Evolutionary conservation across 2,329 filamentous ascomycete species (phyloP).

Genomic region (Tetracladium maxilliforme): DNA sequence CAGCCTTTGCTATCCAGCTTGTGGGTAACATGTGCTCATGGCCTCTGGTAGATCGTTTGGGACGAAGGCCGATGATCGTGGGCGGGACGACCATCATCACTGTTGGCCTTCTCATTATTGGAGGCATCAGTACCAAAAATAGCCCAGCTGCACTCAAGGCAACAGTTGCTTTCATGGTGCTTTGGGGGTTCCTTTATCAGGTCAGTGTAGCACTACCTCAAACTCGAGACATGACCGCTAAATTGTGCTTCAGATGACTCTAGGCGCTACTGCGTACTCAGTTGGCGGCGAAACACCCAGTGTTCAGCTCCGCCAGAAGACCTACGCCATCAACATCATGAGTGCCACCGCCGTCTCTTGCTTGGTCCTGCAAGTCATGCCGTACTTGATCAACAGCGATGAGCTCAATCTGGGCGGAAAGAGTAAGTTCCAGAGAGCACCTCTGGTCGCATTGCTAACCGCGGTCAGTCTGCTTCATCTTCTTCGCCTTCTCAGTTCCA

Average conservation of each 20-base stretch:
- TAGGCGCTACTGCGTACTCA: constrained; percentile 14
- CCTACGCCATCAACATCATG: constrained; percentile 18
- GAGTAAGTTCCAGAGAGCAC: too few species aligned
- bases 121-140: constrained; percentile 14
- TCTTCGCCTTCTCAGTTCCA: constrained; percentile 13
- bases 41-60: constrained; percentile 14
- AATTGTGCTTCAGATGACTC: constrained; percentile 13
- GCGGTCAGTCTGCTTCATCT: constrained; percentile 17
- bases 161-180: too few species aligned
- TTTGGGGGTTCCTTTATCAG: too few species aligned
- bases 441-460: too few species aligned
- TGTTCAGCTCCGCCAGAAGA: constrained; percentile 15
- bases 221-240: too few species aligned
- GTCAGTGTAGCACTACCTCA: too few species aligned
- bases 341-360: constrained; percentile 13
- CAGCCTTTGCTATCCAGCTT: constrained; percentile 14
- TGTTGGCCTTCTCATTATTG: constrained; percentile 13
- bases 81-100: constrained; percentile 13
- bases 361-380: constrained; percentile 13
- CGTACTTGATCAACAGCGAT: constrained; percentile 14
- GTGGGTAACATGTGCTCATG: constrained; percentile 15
- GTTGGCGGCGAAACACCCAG: constrained; percentile 15
- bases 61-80: constrained; percentile 14
- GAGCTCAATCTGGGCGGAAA: constrained; percentile 17
- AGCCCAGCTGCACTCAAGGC: constrained; percentile 7